Percentiles rank a stretch among this genome's conserved stretches.
phyloP scores from a whole-genome alignment of 805 yeast genomes.

The Sugiyamaella americana region DNA sequence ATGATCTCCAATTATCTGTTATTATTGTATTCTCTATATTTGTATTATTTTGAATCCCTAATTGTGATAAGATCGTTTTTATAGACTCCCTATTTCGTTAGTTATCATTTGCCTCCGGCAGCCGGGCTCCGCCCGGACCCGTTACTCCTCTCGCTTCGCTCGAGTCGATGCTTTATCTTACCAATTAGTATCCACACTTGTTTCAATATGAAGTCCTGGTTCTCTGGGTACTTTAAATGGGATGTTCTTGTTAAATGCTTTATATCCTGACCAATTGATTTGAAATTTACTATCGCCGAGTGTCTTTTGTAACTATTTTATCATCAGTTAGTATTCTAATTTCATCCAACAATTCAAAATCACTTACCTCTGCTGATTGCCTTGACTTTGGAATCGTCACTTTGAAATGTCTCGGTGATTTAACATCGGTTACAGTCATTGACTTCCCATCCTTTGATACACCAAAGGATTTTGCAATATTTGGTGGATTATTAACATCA shows the following conservation, averaged over 20 bases:
- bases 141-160: background rate
- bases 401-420: constrained; percentile 17
- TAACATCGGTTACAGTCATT: background rate
- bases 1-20: constrained; percentile 19
- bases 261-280: constrained; percentile 16
- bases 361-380: constrained; percentile 4
- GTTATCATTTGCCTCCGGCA: background rate
- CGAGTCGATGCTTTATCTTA: background rate
- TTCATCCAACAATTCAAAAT: background rate
- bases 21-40: constrained; percentile 6
- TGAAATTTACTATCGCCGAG: constrained; percentile 10
- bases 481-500: constrained; percentile 9
- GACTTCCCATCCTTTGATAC: constrained; percentile 6
- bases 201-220: constrained; percentile 25
- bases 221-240: constrained; percentile 26
- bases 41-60: constrained; percentile 1
- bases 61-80: background rate
- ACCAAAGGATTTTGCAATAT: constrained; percentile 4
- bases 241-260: constrained; percentile 15
- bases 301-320: background rate
- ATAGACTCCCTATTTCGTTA: constrained; percentile 8
- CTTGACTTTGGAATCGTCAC: constrained; percentile 15
- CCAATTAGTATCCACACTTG: constrained; percentile 24
- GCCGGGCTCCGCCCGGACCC: background rate
- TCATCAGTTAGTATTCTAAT: too few relatives aligned